Evolutionary conservation across 805 yeast genomes (phyloP), one percentile per base, ranked within the genome.

Genomic region (Blastobotrys mokoenaii): DNA sequence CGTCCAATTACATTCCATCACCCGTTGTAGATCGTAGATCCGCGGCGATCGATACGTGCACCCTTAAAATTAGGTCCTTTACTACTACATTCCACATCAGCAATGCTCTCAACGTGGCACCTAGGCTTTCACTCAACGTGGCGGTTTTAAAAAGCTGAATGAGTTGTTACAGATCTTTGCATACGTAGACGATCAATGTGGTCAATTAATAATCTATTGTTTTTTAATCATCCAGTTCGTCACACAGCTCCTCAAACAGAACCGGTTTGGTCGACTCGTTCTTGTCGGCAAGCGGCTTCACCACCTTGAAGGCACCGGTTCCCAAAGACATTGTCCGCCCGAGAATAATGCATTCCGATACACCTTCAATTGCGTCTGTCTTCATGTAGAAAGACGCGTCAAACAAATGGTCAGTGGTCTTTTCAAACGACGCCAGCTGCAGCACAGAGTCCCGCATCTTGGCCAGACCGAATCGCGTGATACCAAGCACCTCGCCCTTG

Each of bases 381-480:
- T 93, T 93, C 96, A 89, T 90, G 67, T 82, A 93, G 73, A 90
- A 93, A 0, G 97, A 89, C 2, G 99, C 99, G 64, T 93, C 98
- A 58, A 93, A 93, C 64, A 93, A 73, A 67, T 93, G 99, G 64
- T 93, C 99, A 0, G 98, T 90, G 3, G 99, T 93, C 70, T 93
- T 93, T 64, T 93, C 99, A 63, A 93, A 93, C 12, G 96, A 85
- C 0, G 99, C 99, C 61, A 93, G 72, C 65, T 93, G 98, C 61
- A 93, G 71, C 22, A 93, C 99, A 25, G 96, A 85, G 66, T 93
- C 98, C 69, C 98, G 81, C 97, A 93, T 93, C 65, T 94, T 93
- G 58, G 96, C 90, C 55, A 93, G 73, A 55, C 99, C 99, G 59
- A 93, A 93, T 69, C 99, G 78, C 1, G 99, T 93, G 62, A 93